Evolutionary conservation across 306 rosid genomes (phyloP), one percentile per base, ranked within the genome.

Genomic region (Cicer bijugum): DNA sequence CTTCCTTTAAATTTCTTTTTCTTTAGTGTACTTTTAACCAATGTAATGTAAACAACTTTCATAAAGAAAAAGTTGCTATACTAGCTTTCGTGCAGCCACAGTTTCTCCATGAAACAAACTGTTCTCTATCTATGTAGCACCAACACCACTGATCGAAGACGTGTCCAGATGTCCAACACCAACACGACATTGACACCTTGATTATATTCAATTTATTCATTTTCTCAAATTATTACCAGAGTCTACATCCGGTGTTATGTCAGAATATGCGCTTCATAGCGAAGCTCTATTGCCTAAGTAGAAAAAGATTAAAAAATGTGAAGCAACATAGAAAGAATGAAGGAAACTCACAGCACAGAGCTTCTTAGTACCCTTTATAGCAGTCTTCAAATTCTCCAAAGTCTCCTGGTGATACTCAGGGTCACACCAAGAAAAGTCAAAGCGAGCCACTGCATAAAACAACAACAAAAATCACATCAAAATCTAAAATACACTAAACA

Each of bases 361-460:
- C 88, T 90, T 95, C 90, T 89, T 91, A 14, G 99, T 90, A 48
- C 66, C 66, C 93, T 83, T 92, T 12, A 92, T 89, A 80, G 97
- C 93, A 50, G 81, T 61, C 89, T 86, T 95, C 85, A 95, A 83
- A 84, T 92, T 95, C 83, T 88, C 91, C 87, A 95, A 78, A 74
- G 97, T 90, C 82, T 90, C 97, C 85, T 91, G 97, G 63, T 95
- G 99, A 70, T 87, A 91, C 35, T 86, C 90, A 9, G 86, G 45
- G 82, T 90, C 80, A 20, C 91, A 86, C 99, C 90, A 95, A 0
- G 99, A 91, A 76, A 95, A 91, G 75, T 95, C 99, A 76, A 95
- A 91, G 56, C 99, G 96, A 63, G 99, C 93, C 83, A 95, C 99
- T 95, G 75, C 81, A 83, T 70, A 35, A 42, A 78, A 62, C 82